Evolutionary conservation across 768 basidiomycete genomes (phyloP).

Genomic region (Suillus plorans): DNA sequence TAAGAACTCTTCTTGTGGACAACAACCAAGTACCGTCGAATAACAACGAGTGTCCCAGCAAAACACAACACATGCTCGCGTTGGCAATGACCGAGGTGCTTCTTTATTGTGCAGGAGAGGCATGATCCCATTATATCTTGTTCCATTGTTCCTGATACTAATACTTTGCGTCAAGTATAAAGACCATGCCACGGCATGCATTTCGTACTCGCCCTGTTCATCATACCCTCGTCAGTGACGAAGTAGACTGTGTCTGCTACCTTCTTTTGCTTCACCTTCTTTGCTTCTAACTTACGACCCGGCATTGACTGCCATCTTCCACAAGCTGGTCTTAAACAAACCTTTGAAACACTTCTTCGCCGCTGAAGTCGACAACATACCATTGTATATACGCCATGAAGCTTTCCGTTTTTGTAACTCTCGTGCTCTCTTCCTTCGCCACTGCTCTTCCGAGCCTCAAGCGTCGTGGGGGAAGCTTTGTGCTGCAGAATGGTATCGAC

Average conservation of each 20-base stretch:
- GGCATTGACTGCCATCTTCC: slow-evolving; percentile 26
- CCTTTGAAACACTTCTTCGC: not conserved
- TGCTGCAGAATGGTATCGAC: slow-evolving; percentile 40
- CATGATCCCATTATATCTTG: slow-evolving; percentile 9
- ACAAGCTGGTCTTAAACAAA: slow-evolving; percentile 11
- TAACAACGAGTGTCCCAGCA: not conserved
- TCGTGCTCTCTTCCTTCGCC: slow-evolving; percentile 26
- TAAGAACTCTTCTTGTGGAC: slow-evolving; percentile 1
- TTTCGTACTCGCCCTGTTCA: not conserved
- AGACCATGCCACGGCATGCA: not conserved
- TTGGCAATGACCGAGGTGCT: not conserved
- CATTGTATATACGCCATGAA: slow-evolving; percentile 32
- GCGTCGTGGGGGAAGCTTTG: slow-evolving; percentile 28
- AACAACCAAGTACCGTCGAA: not conserved
- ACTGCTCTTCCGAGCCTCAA: slow-evolving; percentile 37
- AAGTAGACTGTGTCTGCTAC: slow-evolving; percentile 27
- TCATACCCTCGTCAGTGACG: slow-evolving; percentile 1
- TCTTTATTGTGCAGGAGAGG: slow-evolving; percentile 14
- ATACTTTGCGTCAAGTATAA: slow-evolving; percentile 19
- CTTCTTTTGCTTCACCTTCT: slow-evolving; percentile 15
- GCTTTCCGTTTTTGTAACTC: slow-evolving; percentile 36
- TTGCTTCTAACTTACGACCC: slow-evolving; percentile 10
- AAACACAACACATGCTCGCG: not conserved
- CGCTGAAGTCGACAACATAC: not conserved
- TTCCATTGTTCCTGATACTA: slow-evolving; percentile 18